Percentiles rank a stretch among this genome's conserved stretches.
phyloP scores from a whole-genome alignment of 768 basidiomycete species.

The Panaeolus papilionaceus region DNA sequence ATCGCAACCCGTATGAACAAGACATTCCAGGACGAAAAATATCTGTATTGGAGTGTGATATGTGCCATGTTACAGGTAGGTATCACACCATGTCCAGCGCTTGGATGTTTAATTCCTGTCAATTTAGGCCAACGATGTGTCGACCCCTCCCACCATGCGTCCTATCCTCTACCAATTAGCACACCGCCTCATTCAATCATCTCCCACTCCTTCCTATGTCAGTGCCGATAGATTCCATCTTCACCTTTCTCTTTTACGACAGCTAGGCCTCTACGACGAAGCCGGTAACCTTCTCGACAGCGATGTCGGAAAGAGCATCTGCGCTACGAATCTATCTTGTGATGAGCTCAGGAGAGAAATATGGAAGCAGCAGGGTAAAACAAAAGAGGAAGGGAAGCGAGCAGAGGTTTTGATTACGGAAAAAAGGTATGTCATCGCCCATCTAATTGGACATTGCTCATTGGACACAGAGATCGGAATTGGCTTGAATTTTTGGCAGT shows the following conservation, averaged over 20 bases:
- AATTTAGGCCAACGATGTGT: slow-evolving; percentile 69
- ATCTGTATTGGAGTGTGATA: slow-evolving; percentile 85
- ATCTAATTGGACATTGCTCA: slow-evolving; percentile 8
- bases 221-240: slow-evolving; percentile 81
- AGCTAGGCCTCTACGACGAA: slow-evolving; percentile 72
- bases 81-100: not conserved
- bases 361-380: slow-evolving; percentile 60
- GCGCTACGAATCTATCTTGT: slow-evolving; percentile 72
- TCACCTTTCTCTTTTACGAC: slow-evolving; percentile 72
- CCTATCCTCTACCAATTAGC: slow-evolving; percentile 78
- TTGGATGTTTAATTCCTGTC: slow-evolving; percentile 1
- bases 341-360: slow-evolving; percentile 80
- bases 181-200: slow-evolving; percentile 71
- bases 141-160: slow-evolving; percentile 67
- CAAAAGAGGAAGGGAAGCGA: slow-evolving; percentile 64
- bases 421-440: slow-evolving; percentile 55
- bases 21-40: slow-evolving; percentile 82
- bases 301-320: slow-evolving; percentile 71
- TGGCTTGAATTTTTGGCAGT: slow-evolving; percentile 86
- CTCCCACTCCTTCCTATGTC: slow-evolving; percentile 65
- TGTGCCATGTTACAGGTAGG: slow-evolving; percentile 79
- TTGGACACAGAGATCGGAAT: slow-evolving; percentile 69
- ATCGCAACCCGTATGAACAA: slow-evolving; percentile 84
- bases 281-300: slow-evolving; percentile 71
- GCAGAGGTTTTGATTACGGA: slow-evolving; percentile 66